Conservation (phyloP, 2,329 filamentous ascomycete species). For the Trichoderma cornu-damae region DNA sequence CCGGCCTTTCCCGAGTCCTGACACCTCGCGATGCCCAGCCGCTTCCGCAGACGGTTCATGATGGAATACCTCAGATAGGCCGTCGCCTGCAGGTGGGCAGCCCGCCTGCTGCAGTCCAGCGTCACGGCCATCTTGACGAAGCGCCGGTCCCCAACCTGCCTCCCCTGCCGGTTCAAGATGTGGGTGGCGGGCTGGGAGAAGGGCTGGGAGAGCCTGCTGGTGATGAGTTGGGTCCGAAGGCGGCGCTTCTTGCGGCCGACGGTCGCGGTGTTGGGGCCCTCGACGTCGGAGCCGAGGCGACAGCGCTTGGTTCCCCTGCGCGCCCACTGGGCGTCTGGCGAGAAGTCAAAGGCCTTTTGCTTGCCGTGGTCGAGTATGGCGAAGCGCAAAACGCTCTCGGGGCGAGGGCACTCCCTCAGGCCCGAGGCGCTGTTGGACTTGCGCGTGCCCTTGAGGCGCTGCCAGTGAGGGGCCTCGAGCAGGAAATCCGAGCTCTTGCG, state of each 20-base stretch:
- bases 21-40: constrained; percentile 32
- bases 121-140: constrained; percentile 46
- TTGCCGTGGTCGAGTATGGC: neutral
- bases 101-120: constrained; percentile 33
- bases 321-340: neutral
- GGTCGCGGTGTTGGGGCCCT: constrained; percentile 48
- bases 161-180: constrained; percentile 57
- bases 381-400: constrained; percentile 2
- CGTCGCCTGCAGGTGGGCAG: constrained; percentile 43
- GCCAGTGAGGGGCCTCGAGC: constrained; percentile 10
- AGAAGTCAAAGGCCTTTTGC: constrained; percentile 6
- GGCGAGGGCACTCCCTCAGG: neutral
- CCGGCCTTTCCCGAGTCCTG: constrained; percentile 31
- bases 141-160: constrained; percentile 41
- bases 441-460: neutral
- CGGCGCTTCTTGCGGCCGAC: constrained; percentile 62
- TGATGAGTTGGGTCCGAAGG: constrained; percentile 58
- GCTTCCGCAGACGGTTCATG: constrained; percentile 54
- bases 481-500: constrained; percentile 17
- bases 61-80: constrained; percentile 60
- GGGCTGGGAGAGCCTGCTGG: constrained; percentile 63
- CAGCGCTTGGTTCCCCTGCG: constrained; percentile 42
- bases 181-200: constrained; percentile 66
- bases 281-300: constrained; percentile 53
- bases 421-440: neutral